phyloP scores from a whole-genome alignment of 805 yeast genomes.

The Cyberlindnera nakhonratchasimensis region DNA sequence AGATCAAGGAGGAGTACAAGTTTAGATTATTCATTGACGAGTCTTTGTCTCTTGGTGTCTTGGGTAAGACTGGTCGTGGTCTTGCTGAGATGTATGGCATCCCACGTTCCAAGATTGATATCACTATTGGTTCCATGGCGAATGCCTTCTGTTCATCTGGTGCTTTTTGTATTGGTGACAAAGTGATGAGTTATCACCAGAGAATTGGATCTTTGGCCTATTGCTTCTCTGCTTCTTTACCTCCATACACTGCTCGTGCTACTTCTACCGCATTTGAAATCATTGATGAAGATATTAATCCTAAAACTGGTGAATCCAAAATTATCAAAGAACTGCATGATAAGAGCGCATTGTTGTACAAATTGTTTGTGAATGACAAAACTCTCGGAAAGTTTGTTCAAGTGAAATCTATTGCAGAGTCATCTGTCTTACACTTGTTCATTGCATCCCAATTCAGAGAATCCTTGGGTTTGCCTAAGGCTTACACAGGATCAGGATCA shows the following conservation, averaged over 20 bases:
- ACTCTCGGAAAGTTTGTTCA: constrained; percentile 38
- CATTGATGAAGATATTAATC: constrained; percentile 37
- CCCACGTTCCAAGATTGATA: constrained; percentile 63
- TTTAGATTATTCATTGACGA: constrained; percentile 88
- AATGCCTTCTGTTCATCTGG: constrained; percentile 81
- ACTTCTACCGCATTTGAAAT: constrained; percentile 51
- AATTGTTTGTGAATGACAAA: constrained; percentile 38
- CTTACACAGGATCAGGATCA: constrained; percentile 30
- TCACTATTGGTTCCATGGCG: constrained; percentile 86
- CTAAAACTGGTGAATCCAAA: constrained; percentile 39
- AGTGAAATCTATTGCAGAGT: constrained; percentile 52
- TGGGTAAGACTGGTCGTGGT: constrained; percentile 87
- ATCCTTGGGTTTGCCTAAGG: constrained; percentile 41
- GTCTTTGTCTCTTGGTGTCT: constrained; percentile 76
- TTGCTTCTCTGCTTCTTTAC: constrained; percentile 91
- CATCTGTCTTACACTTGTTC: constrained; percentile 70
- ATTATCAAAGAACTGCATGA: constrained; percentile 34
- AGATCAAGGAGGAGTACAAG: constrained; percentile 76
- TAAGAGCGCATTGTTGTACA: constrained; percentile 39
- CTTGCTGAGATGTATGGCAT: constrained; percentile 69
- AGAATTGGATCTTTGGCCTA: constrained; percentile 86
- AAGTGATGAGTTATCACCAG: constrained; percentile 86
- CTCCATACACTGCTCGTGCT: constrained; percentile 81
- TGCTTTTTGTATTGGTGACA: constrained; percentile 87
- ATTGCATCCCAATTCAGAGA: constrained; percentile 47